A percentile compares a stretch with the other conserved stretches of the same genome.
Evolutionary conservation across 1,284 basidiomycete genomes (phyloP).

Genomic region (Puccinia triticina): DNA sequence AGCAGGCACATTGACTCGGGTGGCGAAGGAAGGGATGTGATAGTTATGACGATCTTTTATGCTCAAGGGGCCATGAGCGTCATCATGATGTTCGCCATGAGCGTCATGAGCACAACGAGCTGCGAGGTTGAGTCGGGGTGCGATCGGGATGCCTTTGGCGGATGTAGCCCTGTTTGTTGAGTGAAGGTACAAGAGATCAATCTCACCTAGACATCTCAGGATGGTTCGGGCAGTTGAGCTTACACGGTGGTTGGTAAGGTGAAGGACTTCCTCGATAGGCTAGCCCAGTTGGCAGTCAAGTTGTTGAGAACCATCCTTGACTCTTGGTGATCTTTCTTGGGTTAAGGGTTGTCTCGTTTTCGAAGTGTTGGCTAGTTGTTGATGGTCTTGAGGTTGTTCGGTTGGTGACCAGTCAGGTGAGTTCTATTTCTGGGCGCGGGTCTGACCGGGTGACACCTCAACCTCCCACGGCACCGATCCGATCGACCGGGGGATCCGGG

Average conservation of each 20-base stretch:
- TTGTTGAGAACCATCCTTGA: constrained; percentile 5
- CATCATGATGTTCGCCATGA: constrained; percentile 38
- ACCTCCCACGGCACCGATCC: too few species aligned
- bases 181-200: constrained; percentile 40
- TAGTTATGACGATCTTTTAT: constrained; percentile 26
- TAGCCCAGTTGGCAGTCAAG: constrained; percentile 51
- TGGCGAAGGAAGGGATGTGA: constrained; percentile 27
- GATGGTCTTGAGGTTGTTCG: too few species aligned
- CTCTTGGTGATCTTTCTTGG: neutral
- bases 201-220: constrained; percentile 60
- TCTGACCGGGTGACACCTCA: too few species aligned
- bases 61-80: constrained; percentile 1
- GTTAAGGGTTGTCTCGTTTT: neutral
- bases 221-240: constrained; percentile 68
- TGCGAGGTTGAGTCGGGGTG: constrained; percentile 58
- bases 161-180: constrained; percentile 51
- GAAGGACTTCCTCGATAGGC: constrained; percentile 65
- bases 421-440: too few species aligned
- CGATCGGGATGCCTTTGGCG: constrained; percentile 60
- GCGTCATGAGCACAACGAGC: neutral
- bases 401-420: too few species aligned
- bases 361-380: neutral
- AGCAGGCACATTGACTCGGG: neutral
- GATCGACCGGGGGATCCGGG: too few species aligned
- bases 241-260: constrained; percentile 81